Conservation (phyloP, 2,329 filamentous ascomycete species). For the Endoconidiophora polonica region DNA sequence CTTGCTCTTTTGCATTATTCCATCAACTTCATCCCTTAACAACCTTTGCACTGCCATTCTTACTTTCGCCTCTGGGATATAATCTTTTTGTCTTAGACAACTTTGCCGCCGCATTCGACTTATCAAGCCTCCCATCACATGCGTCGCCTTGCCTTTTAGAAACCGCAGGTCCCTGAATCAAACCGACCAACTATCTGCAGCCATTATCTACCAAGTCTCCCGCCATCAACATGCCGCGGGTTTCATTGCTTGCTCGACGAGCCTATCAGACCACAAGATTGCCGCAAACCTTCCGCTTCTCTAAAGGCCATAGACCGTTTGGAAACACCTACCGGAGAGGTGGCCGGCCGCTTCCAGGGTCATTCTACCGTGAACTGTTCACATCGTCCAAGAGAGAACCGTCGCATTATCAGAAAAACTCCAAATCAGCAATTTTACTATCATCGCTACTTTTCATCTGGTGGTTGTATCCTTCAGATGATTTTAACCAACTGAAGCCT, state of each 20-base stretch:
- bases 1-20: no score
- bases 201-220: no score
- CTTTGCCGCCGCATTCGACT: no score
- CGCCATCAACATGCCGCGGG: conserved; percentile 4
- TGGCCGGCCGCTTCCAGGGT: conserved; percentile 2
- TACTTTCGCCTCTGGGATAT: no score
- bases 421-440: conserved; percentile 1
- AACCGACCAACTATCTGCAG: no score
- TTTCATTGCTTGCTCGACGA: conserved; percentile 6
- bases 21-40: no score
- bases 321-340: background rate
- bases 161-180: no score
- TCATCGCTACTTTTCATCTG: conserved; percentile 23
- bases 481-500: conserved; percentile 19
- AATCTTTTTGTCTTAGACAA: no score
- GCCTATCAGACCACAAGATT: conserved; percentile 1
- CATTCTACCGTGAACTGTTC: conserved; percentile 10
- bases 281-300: background rate
- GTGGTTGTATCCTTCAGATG: conserved; percentile 28
- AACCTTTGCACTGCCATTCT: no score
- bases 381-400: conserved; percentile 6
- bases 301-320: background rate
- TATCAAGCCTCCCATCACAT: no score
- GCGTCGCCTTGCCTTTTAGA: no score
- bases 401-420: background rate